Base-by-base conservation (phyloP, 2,329 filamentous ascomycete species). In the Aspergillus spinulosporus region DNA sequence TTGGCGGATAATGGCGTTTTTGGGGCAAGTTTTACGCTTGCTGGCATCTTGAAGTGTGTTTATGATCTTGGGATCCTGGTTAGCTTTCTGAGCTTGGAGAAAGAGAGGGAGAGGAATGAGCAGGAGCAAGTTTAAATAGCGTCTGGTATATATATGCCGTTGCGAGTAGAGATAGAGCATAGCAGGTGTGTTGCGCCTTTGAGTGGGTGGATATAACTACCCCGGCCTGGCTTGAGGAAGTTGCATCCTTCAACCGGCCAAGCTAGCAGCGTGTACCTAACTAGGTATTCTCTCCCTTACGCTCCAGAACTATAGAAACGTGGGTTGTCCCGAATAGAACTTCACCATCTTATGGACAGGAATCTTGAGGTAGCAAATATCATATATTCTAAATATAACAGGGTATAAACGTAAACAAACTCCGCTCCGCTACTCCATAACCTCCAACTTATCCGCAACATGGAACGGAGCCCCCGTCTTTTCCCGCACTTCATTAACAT, bases 391-490 rank as follows among this genome's bases (percentile, higher is more conserved):
- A 49, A 12, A 51, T 31, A 32, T 40, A 34, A 14, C 31, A 40
- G 46, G 21, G 39, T 44, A 55, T 40, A 44, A 5, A 47, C 28
- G 9, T 21, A 49, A 37, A 14, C 42, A 44, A 36, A 14, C 15
- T 12, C n/a, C 7, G 12, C 26, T 4, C 34, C 8, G 15, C 47
- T 37, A 49, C 52, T 75, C 76, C 77, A 83, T 82, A 2, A 73
- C 74, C 62, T 80, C 79, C 44, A 90, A 54, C 29, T 84, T 71
- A 34, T 84, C 77, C 0, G 84, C 84, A 43, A 90, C 82, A 3
- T 72, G 70, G 68, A 91, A 92, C 39, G 80, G 77, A 0, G 88
- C 88, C 51, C 84, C 86, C 1, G 88, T 92, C 79, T 89, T 90
- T 62, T 78, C 76, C 74, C 76, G 82, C 2, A 92, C 81, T 59